phyloP scores from a whole-genome alignment of 1,139 yeast genomes.

The Meyerozyma athensensis region DNA sequence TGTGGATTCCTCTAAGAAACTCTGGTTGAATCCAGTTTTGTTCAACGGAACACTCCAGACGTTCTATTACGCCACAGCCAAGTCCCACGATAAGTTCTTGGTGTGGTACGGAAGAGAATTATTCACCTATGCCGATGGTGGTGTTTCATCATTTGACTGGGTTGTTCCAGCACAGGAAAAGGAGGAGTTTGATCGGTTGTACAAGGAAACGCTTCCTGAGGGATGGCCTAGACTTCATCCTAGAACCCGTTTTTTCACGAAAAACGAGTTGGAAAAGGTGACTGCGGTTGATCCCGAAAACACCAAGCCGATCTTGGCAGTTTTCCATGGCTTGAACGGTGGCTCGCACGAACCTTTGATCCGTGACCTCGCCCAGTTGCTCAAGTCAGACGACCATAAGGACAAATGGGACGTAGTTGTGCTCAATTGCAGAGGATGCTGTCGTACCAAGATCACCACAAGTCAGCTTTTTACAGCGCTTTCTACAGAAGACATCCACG shows the following conservation, averaged over 20 bases:
- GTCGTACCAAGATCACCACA: conserved; percentile 72
- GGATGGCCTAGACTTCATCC: conserved; percentile 75
- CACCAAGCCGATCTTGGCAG: conserved; percentile 58
- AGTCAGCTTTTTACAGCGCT: conserved; percentile 72
- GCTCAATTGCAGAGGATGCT: conserved; percentile 81
- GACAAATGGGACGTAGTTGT: conserved; percentile 60
- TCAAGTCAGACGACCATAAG: conserved; percentile 15
- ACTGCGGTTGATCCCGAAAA: conserved; percentile 23
- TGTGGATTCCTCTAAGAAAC: conserved; percentile 29
- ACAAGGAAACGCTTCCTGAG: conserved; percentile 53
- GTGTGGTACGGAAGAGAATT: conserved; percentile 78
- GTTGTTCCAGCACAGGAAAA: conserved; percentile 50
- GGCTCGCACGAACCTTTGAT: conserved; percentile 89
- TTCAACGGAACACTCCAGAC: conserved; percentile 80
- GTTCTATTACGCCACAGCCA: conserved; percentile 54
- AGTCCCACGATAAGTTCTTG: conserved; percentile 46
- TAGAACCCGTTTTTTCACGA: conserved; percentile 66
- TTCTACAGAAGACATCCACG: conserved; percentile 69
- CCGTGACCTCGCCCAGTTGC: conserved; percentile 50
- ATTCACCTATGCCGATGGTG: conserved; percentile 55
- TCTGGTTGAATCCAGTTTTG: conserved; percentile 57
- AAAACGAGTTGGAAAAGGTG: conserved; percentile 28
- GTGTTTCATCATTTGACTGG: conserved; percentile 76
- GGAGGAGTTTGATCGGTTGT: conserved; percentile 45
- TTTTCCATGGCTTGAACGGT: conserved; percentile 84